These are phyloP conservation scores for Aspergillus carbonarius DNA, from an alignment of 2,329 filamentous ascomycete genomes.

Conservation along the genomic window DNA sequence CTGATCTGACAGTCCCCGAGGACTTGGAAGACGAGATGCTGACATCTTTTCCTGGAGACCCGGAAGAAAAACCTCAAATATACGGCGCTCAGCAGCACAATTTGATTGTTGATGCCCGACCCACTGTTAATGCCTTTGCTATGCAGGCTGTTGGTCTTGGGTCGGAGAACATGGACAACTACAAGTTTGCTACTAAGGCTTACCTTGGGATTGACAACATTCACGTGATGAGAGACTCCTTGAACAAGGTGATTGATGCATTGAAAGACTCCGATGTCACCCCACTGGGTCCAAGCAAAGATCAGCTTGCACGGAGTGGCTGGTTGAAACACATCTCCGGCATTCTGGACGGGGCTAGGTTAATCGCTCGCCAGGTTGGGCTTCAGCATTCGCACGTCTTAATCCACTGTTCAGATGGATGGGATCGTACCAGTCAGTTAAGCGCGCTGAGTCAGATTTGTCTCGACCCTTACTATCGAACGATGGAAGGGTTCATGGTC, in stretches of 20 bases:
- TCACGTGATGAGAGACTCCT: conserved; percentile 91
- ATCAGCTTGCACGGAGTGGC: conserved; percentile 75
- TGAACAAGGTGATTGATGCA: conserved; percentile 83
- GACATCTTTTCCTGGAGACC: conserved; percentile 54
- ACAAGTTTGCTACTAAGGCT: conserved; percentile 84
- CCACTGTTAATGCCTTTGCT: conserved; percentile 88
- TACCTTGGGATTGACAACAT: conserved; percentile 98
- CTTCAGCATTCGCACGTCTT: conserved; percentile 92
- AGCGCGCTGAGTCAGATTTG: conserved; percentile 89
- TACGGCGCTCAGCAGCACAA: conserved; percentile 94
- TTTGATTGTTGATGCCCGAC: conserved; percentile 91
- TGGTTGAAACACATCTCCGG: conserved; percentile 89
- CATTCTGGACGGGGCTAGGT: conserved; percentile 77
- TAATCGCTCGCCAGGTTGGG: conserved; percentile 85
- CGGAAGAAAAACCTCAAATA: conserved; percentile 64
- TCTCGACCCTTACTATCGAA: conserved; percentile 92
- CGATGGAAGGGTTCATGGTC: conserved; percentile 89
- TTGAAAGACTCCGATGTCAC: conserved; percentile 91
- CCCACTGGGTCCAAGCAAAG: conserved; percentile 75
- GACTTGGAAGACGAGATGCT: conserved; percentile 68
- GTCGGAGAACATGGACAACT: conserved; percentile 97
- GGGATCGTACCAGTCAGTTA: conserved; percentile 95
- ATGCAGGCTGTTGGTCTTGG: conserved; percentile 93
- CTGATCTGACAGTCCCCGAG: conserved; percentile 62
- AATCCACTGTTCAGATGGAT: conserved; percentile 97